Evolutionary conservation across 2,329 filamentous ascomycete genomes (phyloP).

Genomic region (Ambrosiella cleistominuta): DNA sequence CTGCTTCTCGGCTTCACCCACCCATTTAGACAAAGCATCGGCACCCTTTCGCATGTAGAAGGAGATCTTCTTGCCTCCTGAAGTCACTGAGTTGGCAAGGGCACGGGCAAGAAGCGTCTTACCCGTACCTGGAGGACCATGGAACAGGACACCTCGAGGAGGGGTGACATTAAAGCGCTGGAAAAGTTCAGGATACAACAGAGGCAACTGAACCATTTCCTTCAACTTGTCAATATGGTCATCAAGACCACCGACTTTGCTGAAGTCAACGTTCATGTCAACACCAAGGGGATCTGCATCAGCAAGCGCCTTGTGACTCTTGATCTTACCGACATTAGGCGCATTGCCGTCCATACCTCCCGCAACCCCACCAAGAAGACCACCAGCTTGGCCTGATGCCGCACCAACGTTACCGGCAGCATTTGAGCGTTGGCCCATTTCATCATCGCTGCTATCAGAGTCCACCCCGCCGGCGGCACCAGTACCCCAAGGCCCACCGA

Average conservation of each 20-base stretch:
- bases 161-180: constrained; percentile 81
- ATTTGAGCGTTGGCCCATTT: constrained; percentile 47
- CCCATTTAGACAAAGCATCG: constrained; percentile 96
- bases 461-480: constrained; percentile 65
- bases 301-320: constrained; percentile 77
- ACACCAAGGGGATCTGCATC: constrained; percentile 92
- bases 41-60: constrained; percentile 99
- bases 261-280: constrained; percentile 82
- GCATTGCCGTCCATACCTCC: constrained; percentile 30
- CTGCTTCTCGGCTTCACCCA: constrained; percentile 92
- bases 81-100: constrained; percentile 75
- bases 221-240: constrained; percentile 94
- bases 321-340: constrained; percentile 76
- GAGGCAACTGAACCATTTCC: constrained; percentile 90
- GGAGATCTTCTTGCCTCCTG: constrained; percentile 82
- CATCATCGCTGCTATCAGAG: constrained; percentile 94
- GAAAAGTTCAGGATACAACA: constrained; percentile 92
- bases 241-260: constrained; percentile 79
- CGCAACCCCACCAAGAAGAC: constrained; percentile 25
- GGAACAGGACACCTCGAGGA: constrained; percentile 85
- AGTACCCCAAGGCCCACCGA: constrained; percentile 57
- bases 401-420: constrained; percentile 42
- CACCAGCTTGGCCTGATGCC: constrained; percentile 36
- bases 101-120: constrained; percentile 93
- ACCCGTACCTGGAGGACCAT: constrained; percentile 91